Percentiles rank a stretch among this genome's conserved stretches.
Conservation (phyloP, 2,329 filamentous ascomycete species). For the Epichloe amarillans region DNA sequence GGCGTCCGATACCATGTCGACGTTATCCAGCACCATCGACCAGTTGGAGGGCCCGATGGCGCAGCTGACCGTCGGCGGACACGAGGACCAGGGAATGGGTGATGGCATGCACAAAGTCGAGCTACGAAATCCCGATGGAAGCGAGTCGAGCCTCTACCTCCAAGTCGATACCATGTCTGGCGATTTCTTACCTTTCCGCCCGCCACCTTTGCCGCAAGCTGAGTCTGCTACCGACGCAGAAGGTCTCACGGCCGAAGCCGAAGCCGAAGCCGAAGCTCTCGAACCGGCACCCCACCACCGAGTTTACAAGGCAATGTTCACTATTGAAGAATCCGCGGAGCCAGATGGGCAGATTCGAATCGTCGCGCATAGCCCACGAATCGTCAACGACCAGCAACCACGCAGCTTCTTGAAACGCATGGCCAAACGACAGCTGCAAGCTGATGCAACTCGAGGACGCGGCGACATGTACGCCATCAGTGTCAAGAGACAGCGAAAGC, state of each 20-base stretch:
- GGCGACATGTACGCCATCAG: slow-evolving; percentile 67
- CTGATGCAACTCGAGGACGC: slow-evolving; percentile 38
- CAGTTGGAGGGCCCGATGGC: slow-evolving; percentile 46
- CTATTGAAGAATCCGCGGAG: slow-evolving; percentile 53
- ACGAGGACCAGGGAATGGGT: slow-evolving; percentile 26
- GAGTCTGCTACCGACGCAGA: slow-evolving; percentile 30
- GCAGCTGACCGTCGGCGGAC: slow-evolving; percentile 32
- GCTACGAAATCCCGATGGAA: slow-evolving; percentile 42
- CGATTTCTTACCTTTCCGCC: slow-evolving; percentile 66
- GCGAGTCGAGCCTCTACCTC: slow-evolving; percentile 45
- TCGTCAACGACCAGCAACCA: slow-evolving; percentile 36
- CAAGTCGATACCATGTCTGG: slow-evolving; percentile 56
- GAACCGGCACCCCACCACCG: slow-evolving; percentile 33
- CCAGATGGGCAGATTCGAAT: slow-evolving; percentile 46
- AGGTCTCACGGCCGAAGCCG: slow-evolving; percentile 17
- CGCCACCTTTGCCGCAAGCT: slow-evolving; percentile 66
- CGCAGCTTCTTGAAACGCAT: slow-evolving; percentile 58
- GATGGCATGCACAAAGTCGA: slow-evolving; percentile 38
- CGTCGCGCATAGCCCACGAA: slow-evolving; percentile 44
- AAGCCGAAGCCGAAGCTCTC: slow-evolving; percentile 19
- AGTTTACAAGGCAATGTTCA: slow-evolving; percentile 51
- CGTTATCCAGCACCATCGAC: slow-evolving; percentile 46
- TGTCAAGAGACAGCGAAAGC: slow-evolving; percentile 79
- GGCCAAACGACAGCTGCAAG: slow-evolving; percentile 48
- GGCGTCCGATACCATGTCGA: slow-evolving; percentile 52